These are phyloP conservation scores for Agarophyton chilense DNA, from an alignment of 23 red algal species.

Conservation along the genomic window DNA sequence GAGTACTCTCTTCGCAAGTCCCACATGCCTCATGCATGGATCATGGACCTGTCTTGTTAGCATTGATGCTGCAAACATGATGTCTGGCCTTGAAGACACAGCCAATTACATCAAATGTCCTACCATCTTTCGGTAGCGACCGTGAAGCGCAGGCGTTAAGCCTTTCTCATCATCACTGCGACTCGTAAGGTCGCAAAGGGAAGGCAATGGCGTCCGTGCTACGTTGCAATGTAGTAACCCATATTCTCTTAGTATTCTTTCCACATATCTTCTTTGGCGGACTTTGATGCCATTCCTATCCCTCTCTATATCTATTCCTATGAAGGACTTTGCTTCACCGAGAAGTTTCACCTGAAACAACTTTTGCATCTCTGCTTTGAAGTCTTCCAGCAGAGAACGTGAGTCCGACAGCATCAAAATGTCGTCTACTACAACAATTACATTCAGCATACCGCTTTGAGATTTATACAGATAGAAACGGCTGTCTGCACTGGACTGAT, in stretches of 20 bases:
- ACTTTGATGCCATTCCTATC: not conserved
- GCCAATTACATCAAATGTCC: constrained; percentile 11
- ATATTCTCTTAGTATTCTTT: not conserved
- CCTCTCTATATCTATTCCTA: not conserved
- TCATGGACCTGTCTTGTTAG: constrained; percentile 5
- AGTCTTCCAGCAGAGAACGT: not conserved
- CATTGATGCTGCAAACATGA: constrained; percentile 11
- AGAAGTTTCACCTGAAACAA: constrained; percentile 25
- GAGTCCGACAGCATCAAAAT: not conserved
- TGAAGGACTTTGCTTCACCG: not conserved
- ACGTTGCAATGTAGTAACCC: not conserved
- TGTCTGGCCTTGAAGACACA: not conserved
- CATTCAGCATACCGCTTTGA: not conserved
- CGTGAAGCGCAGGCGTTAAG: not conserved
- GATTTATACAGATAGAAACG: not conserved
- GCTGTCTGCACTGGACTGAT: constrained; percentile 18
- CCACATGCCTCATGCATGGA: not conserved
- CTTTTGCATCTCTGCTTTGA: not conserved
- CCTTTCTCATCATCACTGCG: not conserved
- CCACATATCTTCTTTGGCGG: not conserved
- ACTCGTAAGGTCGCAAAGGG: not conserved
- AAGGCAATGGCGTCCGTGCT: not conserved
- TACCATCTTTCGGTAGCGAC: not conserved
- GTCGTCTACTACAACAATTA: not conserved
- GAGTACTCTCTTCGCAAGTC: not conserved